Base-by-base conservation (phyloP, 495 filamentous ascomycete genomes). In the Chlorociboria aeruginascens region DNA sequence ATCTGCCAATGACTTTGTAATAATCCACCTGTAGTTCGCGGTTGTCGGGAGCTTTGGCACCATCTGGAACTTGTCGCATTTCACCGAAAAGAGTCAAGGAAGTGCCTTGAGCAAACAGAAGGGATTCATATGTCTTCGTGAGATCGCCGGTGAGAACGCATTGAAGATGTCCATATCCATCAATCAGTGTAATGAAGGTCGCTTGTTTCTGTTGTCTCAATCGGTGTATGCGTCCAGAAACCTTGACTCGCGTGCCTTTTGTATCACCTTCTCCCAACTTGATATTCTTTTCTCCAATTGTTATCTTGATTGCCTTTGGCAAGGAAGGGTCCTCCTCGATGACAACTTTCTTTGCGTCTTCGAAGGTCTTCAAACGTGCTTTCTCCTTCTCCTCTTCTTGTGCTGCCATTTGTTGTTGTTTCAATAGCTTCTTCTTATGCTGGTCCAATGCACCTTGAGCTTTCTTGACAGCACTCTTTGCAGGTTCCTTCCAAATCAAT, bases 11-110 rank as follows among this genome's bases (percentile, higher is more conserved):
- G 58, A 98, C 77, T 63, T 81, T 79, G 70, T 81, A 97, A 70
- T 85, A 97, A 62, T 99, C 92, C 48, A 85, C 93, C 53, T 94
- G 88, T 39, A 99, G 73, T 65, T 99, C 92, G 43, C 94, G 86
- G 73, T 82, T 69, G 64, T 86, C 81, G 40, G 87, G 87, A 4
- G 93, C 93, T 43, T 82, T 76, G 52, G 83, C 76, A 52, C 83
- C 87, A 28, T 74, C 72, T 1, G 83, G 92, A 8, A 96, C 81
- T 49, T 83, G 79, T 58, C 76, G 78, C 80, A 99, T 83, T 71
- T 95, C 86, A 54, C 92, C 92, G 54, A 80, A 82, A 25, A 98
- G 72, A 48, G 82, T 79, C 51, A 99, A 79, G 31, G 88, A 88
- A 16, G 89, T 94, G 64, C 90, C 93, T 46, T 83, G 78, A 29